Conservation (phyloP, 176 grass and related monocot genomes). For the Hordeum vulgare region DNA sequence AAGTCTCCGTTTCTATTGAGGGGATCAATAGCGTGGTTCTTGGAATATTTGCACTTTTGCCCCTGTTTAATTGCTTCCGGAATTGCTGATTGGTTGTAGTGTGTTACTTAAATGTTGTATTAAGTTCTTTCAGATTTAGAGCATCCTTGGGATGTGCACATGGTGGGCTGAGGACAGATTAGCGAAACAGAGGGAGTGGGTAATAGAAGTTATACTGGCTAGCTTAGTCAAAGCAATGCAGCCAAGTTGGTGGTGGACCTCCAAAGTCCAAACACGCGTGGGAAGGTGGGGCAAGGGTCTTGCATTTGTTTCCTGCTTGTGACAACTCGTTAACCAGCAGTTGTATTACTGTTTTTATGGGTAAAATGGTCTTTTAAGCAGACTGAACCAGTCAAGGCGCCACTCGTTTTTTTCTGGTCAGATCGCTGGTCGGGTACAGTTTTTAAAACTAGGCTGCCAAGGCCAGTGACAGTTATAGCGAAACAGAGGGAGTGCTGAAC, state of each 20-base stretch:
- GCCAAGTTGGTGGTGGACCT: background rate
- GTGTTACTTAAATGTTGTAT: background rate
- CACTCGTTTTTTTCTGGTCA: background rate
- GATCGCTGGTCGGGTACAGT: background rate
- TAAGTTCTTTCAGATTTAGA: background rate
- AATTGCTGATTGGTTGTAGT: background rate
- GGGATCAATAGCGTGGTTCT: background rate
- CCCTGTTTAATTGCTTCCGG: background rate
- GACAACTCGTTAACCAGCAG: background rate
- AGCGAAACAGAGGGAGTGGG: background rate
- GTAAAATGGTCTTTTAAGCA: background rate
- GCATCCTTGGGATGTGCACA: background rate
- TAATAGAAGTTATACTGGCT: background rate
- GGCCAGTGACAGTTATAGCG: background rate
- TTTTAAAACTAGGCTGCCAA: background rate
- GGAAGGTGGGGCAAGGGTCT: background rate
- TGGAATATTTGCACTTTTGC: background rate
- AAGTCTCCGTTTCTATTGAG: background rate
- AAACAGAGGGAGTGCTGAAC: background rate
- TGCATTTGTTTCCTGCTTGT: background rate
- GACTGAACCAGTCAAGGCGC: background rate
- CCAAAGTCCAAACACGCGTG: background rate
- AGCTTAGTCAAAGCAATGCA: background rate
- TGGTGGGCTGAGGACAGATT: background rate
- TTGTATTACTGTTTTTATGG: background rate